Evolutionary conservation across 2,329 filamentous ascomycete species (phyloP).

Genomic region (Diaporthe amygdali): DNA sequence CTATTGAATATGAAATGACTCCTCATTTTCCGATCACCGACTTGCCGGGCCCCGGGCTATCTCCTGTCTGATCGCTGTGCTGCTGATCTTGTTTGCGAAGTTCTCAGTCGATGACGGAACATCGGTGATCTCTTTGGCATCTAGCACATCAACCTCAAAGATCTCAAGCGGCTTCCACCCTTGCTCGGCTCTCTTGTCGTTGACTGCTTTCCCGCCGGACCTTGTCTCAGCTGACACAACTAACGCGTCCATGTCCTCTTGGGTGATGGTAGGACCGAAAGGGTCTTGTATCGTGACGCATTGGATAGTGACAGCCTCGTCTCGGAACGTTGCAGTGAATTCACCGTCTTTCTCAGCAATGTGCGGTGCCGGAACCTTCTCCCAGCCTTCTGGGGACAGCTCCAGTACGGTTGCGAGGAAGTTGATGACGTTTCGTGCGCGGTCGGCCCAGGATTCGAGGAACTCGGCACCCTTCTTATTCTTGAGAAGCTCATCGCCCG

Average conservation of each 20-base stretch:
- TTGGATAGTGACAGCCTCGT: conserved; percentile 68
- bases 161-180: conserved; percentile 79
- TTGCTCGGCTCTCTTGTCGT: conserved; percentile 76
- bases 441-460: conserved; percentile 79
- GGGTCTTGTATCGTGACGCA: conserved; percentile 87
- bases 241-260: conserved; percentile 77
- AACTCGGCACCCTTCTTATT: conserved; percentile 88
- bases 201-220: conserved; percentile 82
- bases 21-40: background rate
- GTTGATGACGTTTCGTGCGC: conserved; percentile 70
- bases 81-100: conserved; percentile 88
- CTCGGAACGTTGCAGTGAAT: conserved; percentile 62
- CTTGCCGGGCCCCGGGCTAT: conserved; percentile 40
- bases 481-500: conserved; percentile 81
- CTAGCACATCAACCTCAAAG: conserved; percentile 89
- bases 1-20: background rate
- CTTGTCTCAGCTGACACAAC: conserved; percentile 90
- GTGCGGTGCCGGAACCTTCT: conserved; percentile 44
- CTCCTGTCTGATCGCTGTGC: conserved; percentile 76
- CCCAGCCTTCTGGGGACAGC: conserved; percentile 48
- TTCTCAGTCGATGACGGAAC: conserved; percentile 52
- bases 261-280: conserved; percentile 88
- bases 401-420: conserved; percentile 73
- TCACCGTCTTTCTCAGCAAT: conserved; percentile 45
- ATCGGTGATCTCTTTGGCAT: conserved; percentile 63